Evolutionary conservation across 306 rosid species (phyloP), one percentile per base, ranked within the genome.

Genomic region (Luffa acutangula): DNA sequence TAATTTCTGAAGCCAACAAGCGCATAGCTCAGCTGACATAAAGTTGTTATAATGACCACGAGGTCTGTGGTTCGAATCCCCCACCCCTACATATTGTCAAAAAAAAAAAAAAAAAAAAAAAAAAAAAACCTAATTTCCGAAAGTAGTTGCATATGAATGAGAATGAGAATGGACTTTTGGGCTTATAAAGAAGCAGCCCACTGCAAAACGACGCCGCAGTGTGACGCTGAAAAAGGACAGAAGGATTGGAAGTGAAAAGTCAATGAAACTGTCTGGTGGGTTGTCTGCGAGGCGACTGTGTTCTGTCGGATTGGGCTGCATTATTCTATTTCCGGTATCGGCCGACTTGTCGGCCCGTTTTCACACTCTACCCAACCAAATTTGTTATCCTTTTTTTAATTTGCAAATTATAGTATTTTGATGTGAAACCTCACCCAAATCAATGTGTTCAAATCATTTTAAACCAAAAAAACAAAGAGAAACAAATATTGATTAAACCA

Each of bases 261-360:
- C 72, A 65, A 63, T 13, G n/a, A 34, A 33, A 62, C n/a, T 12
- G 48, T 65, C n/a, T 39, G 48, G 49, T 65, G 45, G 73, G 73
- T 39, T 37, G 73, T 15, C 72, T 65, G 48, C 25, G 39, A 2
- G 73, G 73, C 31, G 73, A 65, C 48, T 37, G 13, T 65, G 25
- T 37, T 65, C 48, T 65, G 73, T 65, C 73, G 73, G 73, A 39
- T 65, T 37, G 73, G 73, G 73, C 73, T 65, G 25, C 73, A 65
- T 15, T 65, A 37, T 65, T 39, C 48, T 15, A 37, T 37, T 65
- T 39, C 2, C 3, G 5, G 69, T 33, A 12, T 59, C 66, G 39
- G 12, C 66, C 66, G 69, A 62, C 42, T 62, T 62, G 69, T 62
- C 69, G 69, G 69, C 69, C 69, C 70, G 70, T 34, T 63, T 63